phyloP scores from a whole-genome alignment of 169 alveolate genomes.

The Plasmodium ovale region DNA sequence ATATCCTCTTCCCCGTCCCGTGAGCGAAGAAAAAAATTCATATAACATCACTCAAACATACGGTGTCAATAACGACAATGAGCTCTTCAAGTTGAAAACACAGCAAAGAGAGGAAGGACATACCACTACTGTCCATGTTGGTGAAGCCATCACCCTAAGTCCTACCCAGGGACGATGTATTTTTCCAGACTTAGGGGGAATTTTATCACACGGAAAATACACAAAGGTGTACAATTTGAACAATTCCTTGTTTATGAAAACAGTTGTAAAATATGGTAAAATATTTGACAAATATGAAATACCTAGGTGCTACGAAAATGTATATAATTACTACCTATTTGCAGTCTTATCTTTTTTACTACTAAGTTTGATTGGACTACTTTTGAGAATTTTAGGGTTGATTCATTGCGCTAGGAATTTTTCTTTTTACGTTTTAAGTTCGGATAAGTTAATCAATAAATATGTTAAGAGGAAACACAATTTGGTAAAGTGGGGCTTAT shows the following conservation, averaged over 20 bases:
- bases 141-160: not conserved
- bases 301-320: not conserved
- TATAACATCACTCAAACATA: not conserved
- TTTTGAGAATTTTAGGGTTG: constrained; percentile 42
- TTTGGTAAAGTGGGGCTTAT: constrained; percentile 37
- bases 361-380: constrained; percentile 7
- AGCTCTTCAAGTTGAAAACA: too few species aligned
- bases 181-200: not conserved
- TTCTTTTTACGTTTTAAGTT: constrained; percentile 26
- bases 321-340: constrained; percentile 20
- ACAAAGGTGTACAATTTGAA: constrained; percentile 9
- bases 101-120: not conserved
- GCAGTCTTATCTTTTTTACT: constrained; percentile 3
- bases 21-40: too few species aligned
- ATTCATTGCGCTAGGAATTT: constrained; percentile 39
- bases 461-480: constrained; percentile 12
- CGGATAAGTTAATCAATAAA: constrained; percentile 11
- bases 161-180: not conserved
- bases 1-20: too few species aligned
- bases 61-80: not conserved
- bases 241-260: constrained; percentile 11
- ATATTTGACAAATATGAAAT: constrained; percentile 26
- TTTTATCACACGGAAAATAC: not conserved
- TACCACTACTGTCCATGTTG: not conserved
- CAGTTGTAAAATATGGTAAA: constrained; percentile 12